phyloP scores from a whole-genome alignment of 805 yeast genomes.

The Lipomyces oligophaga region DNA sequence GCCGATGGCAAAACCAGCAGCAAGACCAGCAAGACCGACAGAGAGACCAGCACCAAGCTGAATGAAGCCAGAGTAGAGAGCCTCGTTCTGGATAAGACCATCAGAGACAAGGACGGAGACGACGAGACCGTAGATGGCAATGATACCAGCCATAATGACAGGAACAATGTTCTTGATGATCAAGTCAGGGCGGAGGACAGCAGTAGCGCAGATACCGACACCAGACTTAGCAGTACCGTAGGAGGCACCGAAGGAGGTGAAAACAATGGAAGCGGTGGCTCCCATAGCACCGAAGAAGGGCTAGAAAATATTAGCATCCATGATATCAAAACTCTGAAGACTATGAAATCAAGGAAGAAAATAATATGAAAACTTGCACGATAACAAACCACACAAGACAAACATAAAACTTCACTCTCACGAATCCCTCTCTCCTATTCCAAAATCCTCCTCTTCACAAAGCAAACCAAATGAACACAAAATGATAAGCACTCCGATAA shows the following conservation, averaged over 20 bases:
- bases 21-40: slow-evolving; percentile 94
- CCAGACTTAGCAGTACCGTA: slow-evolving; percentile 98
- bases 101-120: slow-evolving; percentile 95
- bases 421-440: too few relatives aligned
- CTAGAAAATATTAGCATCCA: too few relatives aligned
- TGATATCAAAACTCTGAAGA: too few relatives aligned
- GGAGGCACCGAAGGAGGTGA: slow-evolving; percentile 99
- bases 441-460: too few relatives aligned
- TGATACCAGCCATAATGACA: slow-evolving; percentile 96
- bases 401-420: not conserved
- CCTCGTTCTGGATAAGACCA: slow-evolving; percentile 71
- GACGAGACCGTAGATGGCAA: slow-evolving; percentile 94
- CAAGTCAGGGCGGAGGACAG: slow-evolving; percentile 94
- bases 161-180: slow-evolving; percentile 89
- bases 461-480: not conserved
- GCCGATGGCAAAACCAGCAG: slow-evolving; percentile 95
- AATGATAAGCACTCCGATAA: too few relatives aligned
- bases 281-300: slow-evolving; percentile 99
- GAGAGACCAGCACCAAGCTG: slow-evolving; percentile 93
- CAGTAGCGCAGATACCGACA: slow-evolving; percentile 96
- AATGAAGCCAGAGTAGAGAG: slow-evolving; percentile 95
- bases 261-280: slow-evolving; percentile 98
- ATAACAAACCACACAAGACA: not conserved
- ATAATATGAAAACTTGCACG: not conserved
- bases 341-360: not conserved